Conservation (phyloP, 2,329 filamentous ascomycete genomes). For the Macrophomina phaseolina region DNA sequence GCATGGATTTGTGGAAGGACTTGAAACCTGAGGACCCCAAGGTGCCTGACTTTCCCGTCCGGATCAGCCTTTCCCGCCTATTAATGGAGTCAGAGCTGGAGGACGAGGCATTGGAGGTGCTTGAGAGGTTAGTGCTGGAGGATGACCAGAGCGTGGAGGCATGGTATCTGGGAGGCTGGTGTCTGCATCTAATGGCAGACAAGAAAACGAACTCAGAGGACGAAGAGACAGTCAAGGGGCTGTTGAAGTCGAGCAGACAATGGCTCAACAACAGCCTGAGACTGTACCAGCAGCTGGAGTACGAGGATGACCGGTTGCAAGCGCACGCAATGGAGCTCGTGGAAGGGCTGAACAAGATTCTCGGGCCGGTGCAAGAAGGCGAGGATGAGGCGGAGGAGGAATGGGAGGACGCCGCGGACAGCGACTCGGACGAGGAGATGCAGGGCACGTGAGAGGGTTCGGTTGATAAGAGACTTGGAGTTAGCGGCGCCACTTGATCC, state of each 20-base stretch:
- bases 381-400: slow-evolving; percentile 50
- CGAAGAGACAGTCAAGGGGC: slow-evolving; percentile 60
- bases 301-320: slow-evolving; percentile 80
- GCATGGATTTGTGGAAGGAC: slow-evolving; percentile 83
- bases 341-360: slow-evolving; percentile 49
- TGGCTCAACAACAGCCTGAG: slow-evolving; percentile 84
- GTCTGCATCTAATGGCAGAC: slow-evolving; percentile 78
- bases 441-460: slow-evolving; percentile 41
- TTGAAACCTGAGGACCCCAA: slow-evolving; percentile 72
- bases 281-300: slow-evolving; percentile 79
- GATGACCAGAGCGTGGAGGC: slow-evolving; percentile 95
- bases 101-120: slow-evolving; percentile 80
- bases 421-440: slow-evolving; percentile 45
- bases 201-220: slow-evolving; percentile 60
- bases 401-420: slow-evolving; percentile 44
- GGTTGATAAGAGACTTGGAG: background rate
- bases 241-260: slow-evolving; percentile 75
- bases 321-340: slow-evolving; percentile 78
- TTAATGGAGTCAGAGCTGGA: slow-evolving; percentile 91
- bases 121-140: slow-evolving; percentile 82
- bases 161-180: slow-evolving; percentile 97
- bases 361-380: slow-evolving; percentile 51
- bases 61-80: slow-evolving; percentile 82
- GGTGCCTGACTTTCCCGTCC: slow-evolving; percentile 84
- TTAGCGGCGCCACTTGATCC: background rate